These are phyloP conservation scores for Vaccinium vitisidaea DNA, from an alignment of 148 eudicot genomes.

Conservation along the genomic window DNA sequence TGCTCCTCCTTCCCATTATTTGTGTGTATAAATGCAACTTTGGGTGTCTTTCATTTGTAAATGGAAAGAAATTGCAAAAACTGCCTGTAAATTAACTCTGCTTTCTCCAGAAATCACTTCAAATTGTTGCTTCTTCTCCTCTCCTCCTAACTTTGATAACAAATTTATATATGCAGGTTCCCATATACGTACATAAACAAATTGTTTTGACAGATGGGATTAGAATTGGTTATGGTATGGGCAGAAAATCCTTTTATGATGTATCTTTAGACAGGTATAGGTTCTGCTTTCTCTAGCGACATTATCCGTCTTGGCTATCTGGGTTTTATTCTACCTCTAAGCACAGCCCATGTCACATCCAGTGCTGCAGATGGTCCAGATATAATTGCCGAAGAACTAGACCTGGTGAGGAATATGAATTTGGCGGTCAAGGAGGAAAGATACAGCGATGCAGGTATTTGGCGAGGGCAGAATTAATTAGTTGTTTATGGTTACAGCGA, in stretches of 20 bases:
- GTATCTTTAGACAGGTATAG: conserved; percentile 66
- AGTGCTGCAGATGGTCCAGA: conserved; percentile 79
- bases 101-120: neutral
- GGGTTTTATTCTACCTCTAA: conserved; percentile 17
- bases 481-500: neutral
- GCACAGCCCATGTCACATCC: conserved; percentile 15
- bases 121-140: conserved; percentile 1
- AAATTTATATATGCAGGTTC: conserved; percentile 45
- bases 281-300: neutral
- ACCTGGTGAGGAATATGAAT: conserved; percentile 50
- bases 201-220: conserved; percentile 68
- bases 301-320: neutral
- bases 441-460: conserved; percentile 73
- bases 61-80: neutral
- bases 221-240: conserved; percentile 45
- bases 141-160: neutral
- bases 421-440: conserved; percentile 70
- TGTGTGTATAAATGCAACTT: neutral
- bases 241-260: conserved; percentile 60
- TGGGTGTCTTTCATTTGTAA: neutral
- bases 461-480: neutral
- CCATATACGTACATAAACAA: conserved; percentile 66
- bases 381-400: conserved; percentile 55
- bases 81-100: neutral
- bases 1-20: neutral